Percentiles rank a stretch among this genome's conserved stretches.
phyloP scores from a whole-genome alignment of 768 basidiomycete genomes.

The Leccinum variicolor region DNA sequence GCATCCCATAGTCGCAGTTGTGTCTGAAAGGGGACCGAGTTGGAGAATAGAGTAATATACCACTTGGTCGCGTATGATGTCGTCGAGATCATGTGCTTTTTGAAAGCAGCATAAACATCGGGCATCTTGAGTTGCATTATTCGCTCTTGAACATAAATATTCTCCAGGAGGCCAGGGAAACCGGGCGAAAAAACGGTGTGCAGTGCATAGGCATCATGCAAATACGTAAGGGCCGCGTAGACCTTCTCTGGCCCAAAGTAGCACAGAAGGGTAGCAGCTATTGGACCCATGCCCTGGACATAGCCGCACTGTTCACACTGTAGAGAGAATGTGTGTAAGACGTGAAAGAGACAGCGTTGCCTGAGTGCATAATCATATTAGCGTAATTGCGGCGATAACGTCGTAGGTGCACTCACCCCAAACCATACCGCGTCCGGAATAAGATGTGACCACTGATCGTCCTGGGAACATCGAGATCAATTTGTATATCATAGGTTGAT shows the following conservation, averaged over 20 bases:
- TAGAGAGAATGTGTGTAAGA: constrained; percentile 88
- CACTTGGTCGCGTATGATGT: constrained; percentile 98
- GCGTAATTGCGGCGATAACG: constrained; percentile 1
- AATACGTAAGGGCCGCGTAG: constrained; percentile 78
- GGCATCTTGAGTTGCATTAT: constrained; percentile 88
- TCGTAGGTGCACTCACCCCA: constrained; percentile 70
- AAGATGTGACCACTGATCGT: constrained; percentile 94
- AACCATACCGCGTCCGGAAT: constrained; percentile 94
- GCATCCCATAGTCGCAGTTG: constrained; percentile 95
- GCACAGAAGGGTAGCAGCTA: constrained; percentile 90
- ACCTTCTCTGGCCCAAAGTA: constrained; percentile 90
- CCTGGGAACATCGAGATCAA: constrained; percentile 95
- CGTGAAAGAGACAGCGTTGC: constrained; percentile 93
- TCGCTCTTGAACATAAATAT: constrained; percentile 94
- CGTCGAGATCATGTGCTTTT: constrained; percentile 85
- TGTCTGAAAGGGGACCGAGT: constrained; percentile 92
- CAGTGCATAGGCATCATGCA: constrained; percentile 87
- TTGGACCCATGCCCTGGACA: constrained; percentile 98
- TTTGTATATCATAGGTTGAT: constrained; percentile 91
- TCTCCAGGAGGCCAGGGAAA: constrained; percentile 92
- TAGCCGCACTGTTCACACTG: constrained; percentile 88
- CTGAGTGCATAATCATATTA: constrained; percentile 37
- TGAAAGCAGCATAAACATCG: constrained; percentile 80
- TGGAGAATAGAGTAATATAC: constrained; percentile 98
- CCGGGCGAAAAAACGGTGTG: constrained; percentile 89